Conservation (phyloP, 306 rosid species). For the Rosa multiflora region DNA sequence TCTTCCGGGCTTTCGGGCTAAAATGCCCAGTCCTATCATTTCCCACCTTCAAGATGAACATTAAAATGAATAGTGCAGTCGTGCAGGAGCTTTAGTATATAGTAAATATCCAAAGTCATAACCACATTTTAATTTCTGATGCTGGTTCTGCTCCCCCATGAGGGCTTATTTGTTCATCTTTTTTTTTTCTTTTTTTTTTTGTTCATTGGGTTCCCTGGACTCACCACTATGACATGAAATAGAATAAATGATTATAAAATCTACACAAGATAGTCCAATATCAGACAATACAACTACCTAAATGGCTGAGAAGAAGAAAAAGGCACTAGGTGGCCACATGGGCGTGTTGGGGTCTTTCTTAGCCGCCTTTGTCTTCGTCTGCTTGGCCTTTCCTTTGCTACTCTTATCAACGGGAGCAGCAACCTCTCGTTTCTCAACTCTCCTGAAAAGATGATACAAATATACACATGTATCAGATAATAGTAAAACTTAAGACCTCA, state of each 20-base stretch:
- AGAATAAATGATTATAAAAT: conserved; percentile 13
- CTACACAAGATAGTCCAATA: background rate
- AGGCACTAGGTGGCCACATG: conserved; percentile 85
- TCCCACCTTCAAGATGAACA: no score
- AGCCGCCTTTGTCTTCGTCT: conserved; percentile 45
- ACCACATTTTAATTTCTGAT: no score
- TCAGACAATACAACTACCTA: background rate
- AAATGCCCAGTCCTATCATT: no score
- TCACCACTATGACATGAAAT: conserved; percentile 56
- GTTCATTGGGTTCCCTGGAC: conserved; percentile 45
- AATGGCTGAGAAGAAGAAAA: conserved; percentile 36
- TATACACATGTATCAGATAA: conserved; percentile 26
- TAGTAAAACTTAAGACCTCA: background rate
- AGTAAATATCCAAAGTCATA: no score
- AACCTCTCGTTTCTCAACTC: conserved; percentile 80
- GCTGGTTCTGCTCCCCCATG: no score
- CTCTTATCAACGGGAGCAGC: conserved; percentile 39
- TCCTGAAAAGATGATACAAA: conserved; percentile 56
- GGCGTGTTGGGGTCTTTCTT: conserved; percentile 91
- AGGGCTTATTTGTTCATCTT: no score
- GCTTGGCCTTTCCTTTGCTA: conserved; percentile 39
- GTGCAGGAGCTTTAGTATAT: no score
- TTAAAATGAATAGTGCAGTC: no score
- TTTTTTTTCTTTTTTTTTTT: no score
- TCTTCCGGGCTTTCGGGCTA: no score